These are phyloP conservation scores for Xylaria telfairii DNA, from an alignment of 495 filamentous ascomycete genomes.

Conservation along the genomic window DNA sequence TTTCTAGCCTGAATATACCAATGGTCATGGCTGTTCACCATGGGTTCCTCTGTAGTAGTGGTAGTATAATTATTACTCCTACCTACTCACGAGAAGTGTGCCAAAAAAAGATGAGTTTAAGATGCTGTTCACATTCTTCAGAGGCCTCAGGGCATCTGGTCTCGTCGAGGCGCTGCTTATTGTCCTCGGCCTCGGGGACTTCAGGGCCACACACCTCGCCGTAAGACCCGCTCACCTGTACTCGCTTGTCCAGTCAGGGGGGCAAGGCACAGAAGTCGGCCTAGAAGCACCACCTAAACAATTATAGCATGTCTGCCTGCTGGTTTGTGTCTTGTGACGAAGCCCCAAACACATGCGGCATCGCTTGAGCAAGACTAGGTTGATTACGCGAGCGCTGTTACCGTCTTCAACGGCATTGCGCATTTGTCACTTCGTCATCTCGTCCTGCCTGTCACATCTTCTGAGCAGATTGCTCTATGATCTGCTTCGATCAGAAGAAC, in stretches of 20 bases:
- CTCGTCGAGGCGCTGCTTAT: not conserved
- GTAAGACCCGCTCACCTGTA: conserved; percentile 18
- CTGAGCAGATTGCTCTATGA: not conserved
- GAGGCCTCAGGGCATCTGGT: not conserved
- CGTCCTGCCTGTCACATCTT: not conserved
- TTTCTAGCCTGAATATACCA: not conserved
- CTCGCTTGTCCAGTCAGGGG: conserved; percentile 10
- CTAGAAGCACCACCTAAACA: not conserved
- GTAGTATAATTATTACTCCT: not conserved
- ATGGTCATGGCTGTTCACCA: not conserved
- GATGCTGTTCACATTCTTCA: not conserved
- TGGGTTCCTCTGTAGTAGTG: not conserved
- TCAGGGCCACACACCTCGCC: conserved; percentile 7
- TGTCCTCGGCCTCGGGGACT: not conserved
- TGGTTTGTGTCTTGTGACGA: conserved; percentile 21
- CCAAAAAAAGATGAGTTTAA: not conserved
- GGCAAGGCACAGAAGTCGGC: conserved; percentile 7
- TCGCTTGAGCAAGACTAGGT: conserved; percentile 6
- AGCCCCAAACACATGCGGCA: not conserved
- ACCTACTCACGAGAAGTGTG: not conserved
- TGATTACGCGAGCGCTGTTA: not conserved
- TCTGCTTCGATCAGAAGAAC: not conserved
- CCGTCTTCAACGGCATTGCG: not conserved
- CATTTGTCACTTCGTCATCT: not conserved
- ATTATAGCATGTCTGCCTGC: conserved; percentile 9